Conservation (phyloP, 2,329 filamentous ascomycete species). For the Stachybotrys chartarum region DNA sequence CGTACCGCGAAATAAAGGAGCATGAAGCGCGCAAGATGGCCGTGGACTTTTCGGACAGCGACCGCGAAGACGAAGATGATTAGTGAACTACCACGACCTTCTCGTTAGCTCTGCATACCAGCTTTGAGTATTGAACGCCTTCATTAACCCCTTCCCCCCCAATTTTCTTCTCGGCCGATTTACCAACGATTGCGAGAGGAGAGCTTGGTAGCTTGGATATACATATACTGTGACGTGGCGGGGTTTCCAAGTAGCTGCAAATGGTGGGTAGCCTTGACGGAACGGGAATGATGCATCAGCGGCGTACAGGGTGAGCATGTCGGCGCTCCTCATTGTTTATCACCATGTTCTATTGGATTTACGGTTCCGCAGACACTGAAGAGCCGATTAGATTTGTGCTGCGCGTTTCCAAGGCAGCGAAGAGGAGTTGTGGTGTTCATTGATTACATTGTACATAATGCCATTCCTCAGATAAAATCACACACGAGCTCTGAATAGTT, state of each 20-base stretch:
- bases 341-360: not conserved
- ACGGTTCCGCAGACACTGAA: not conserved
- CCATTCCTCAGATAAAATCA: not conserved
- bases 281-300: not conserved
- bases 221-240: not conserved
- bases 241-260: not conserved
- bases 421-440: not conserved
- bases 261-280: conserved; percentile 1
- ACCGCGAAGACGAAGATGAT: conserved; percentile 24
- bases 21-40: conserved; percentile 56
- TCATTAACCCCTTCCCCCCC: no score
- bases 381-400: not conserved
- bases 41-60: conserved; percentile 38
- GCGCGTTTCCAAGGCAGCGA: not conserved
- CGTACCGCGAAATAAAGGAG: conserved; percentile 87
- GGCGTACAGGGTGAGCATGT: not conserved
- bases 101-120: no score
- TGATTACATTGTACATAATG: not conserved
- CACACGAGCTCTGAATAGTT: not conserved
- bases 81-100: not conserved
- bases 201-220: not conserved
- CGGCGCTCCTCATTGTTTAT: not conserved
- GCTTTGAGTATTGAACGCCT: no score
- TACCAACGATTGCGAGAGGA: no score
- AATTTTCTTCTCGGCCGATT: no score